Evolutionary conservation across 805 yeast genomes (phyloP).

Genomic region (Wickerhamomyces sydowiorum): DNA sequence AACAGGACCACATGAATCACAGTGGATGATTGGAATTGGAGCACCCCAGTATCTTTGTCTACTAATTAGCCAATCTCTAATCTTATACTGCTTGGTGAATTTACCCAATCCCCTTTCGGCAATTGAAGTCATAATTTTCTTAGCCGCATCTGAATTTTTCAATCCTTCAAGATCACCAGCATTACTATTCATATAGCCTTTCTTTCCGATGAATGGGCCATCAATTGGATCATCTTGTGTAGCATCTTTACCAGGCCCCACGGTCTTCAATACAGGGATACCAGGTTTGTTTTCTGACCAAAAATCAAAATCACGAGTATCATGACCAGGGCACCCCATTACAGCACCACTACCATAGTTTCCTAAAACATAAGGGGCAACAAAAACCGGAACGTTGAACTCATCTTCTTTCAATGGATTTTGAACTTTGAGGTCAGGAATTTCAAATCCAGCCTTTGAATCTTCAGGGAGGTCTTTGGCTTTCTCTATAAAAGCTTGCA

Average conservation of each 20-base stretch:
- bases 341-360: conserved; percentile 90
- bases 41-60: conserved; percentile 99
- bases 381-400: conserved; percentile 63
- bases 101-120: conserved; percentile 36
- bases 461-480: conserved; percentile 34
- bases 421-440: conserved; percentile 37
- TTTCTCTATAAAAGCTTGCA: conserved; percentile 41
- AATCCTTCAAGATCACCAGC: conserved; percentile 49
- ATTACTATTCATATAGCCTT: conserved; percentile 43
- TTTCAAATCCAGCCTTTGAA: conserved; percentile 54
- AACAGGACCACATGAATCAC: conserved; percentile 80
- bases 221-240: conserved; percentile 5
- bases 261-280: conserved; percentile 10
- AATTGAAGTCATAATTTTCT: conserved; percentile 38
- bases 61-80: conserved; percentile 92
- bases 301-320: conserved; percentile 73
- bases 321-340: conserved; percentile 98
- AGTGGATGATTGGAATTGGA: conserved; percentile 92
- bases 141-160: conserved; percentile 43
- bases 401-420: conserved; percentile 53
- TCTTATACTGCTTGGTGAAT: conserved; percentile 45
- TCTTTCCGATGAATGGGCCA: conserved; percentile 32
- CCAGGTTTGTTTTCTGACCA: conserved; percentile 62
- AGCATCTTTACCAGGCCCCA: conserved; percentile 11
- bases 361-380: conserved; percentile 85